Conservation (phyloP, 805 yeast species). For the Candida pini region DNA sequence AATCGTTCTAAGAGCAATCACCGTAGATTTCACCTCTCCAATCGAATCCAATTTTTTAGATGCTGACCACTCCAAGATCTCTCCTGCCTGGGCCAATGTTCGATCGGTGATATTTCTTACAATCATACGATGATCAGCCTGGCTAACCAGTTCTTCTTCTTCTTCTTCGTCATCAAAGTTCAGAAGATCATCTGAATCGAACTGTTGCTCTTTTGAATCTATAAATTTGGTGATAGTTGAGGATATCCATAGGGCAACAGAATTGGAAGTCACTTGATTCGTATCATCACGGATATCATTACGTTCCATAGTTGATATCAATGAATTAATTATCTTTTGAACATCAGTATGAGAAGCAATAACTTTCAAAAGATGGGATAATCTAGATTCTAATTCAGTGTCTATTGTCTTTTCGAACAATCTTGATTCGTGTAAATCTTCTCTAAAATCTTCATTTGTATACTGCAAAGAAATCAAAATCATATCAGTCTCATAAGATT, state of each 20-base stretch:
- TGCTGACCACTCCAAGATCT: slow-evolving; percentile 33
- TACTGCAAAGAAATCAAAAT: slow-evolving; percentile 17
- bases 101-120: slow-evolving; percentile 23
- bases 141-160: slow-evolving; percentile 6
- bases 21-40: slow-evolving; percentile 9
- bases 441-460: slow-evolving; percentile 4
- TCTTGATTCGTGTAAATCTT: slow-evolving; percentile 2
- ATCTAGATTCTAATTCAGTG: slow-evolving; percentile 15
- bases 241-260: slow-evolving; percentile 35
- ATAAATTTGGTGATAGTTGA: slow-evolving; percentile 23
- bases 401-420: slow-evolving; percentile 20
- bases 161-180: slow-evolving; percentile 17
- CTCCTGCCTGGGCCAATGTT: slow-evolving; percentile 36
- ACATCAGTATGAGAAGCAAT: too few relatives aligned
- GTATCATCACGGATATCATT: slow-evolving; percentile 5
- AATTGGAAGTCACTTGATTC: slow-evolving; percentile 11
- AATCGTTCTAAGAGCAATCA: slow-evolving; percentile 42
- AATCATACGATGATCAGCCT: slow-evolving; percentile 5
- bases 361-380: slow-evolving; percentile 8
- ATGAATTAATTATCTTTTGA: too few relatives aligned
- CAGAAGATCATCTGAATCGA: slow-evolving; percentile 17
- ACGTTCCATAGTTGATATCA: too few relatives aligned
- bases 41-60: slow-evolving; percentile 10
- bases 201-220: background rate
- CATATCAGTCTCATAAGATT: slow-evolving; percentile 18